phyloP scores from a whole-genome alignment of 495 filamentous ascomycete genomes.

The Aspergillus asperescens region DNA sequence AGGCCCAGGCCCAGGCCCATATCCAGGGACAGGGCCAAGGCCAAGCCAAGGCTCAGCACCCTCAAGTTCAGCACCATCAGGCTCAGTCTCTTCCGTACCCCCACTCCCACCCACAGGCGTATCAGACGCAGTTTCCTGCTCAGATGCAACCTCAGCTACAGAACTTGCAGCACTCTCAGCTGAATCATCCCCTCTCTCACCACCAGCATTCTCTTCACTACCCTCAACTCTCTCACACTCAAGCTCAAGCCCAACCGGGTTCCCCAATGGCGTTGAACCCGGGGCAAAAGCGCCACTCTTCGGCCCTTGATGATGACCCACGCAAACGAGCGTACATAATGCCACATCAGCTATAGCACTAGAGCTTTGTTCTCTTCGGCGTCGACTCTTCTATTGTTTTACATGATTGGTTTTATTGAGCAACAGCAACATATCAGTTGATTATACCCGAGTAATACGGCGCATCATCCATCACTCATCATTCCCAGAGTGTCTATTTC shows the following conservation, averaged over 20 bases:
- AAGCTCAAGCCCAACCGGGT: conserved; percentile 7
- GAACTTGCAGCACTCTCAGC: conserved; percentile 13
- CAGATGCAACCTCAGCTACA: conserved; percentile 15
- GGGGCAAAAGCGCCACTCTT: conserved; percentile 24
- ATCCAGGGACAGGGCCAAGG: conserved; percentile 3
- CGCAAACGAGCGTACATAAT: conserved; percentile 32
- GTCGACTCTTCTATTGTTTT: no score
- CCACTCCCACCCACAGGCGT: conserved; percentile 13
- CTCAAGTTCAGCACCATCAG: conserved; percentile 6
- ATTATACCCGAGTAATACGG: no score
- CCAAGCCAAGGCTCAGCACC: conserved; percentile 14
- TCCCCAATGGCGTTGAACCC: conserved; percentile 22
- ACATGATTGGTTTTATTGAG: no score
- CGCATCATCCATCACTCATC: no score
- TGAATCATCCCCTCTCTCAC: conserved; percentile 10
- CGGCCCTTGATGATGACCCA: conserved; percentile 27
- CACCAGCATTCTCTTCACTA: conserved; percentile 7
- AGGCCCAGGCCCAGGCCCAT: conserved; percentile 5
- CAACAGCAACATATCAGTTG: no score
- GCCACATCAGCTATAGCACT: conserved; percentile 20
- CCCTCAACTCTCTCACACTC: conserved; percentile 7
- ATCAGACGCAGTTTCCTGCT: conserved; percentile 13
- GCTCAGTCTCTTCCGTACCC: conserved; percentile 10
- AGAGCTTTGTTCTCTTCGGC: neutral
- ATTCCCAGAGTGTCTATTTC: no score